phyloP scores from a whole-genome alignment of 2,329 filamentous ascomycete genomes.

The Aspergillus clavatus region DNA sequence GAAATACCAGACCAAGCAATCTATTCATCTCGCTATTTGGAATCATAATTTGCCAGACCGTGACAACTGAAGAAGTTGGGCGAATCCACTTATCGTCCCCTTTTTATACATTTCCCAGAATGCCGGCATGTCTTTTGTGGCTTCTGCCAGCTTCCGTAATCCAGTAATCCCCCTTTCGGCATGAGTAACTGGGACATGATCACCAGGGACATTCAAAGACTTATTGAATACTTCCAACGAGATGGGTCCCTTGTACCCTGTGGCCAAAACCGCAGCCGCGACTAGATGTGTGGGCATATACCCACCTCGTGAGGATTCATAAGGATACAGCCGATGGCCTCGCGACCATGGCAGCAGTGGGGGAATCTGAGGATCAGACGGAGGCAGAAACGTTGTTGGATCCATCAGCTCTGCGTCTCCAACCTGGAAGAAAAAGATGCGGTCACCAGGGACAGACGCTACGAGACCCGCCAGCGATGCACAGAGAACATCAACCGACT shows the following conservation, averaged over 20 bases:
- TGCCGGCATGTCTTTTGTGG: constrained; percentile 13
- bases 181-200: constrained; percentile 19
- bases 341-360: constrained; percentile 30
- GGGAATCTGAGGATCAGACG: constrained; percentile 19
- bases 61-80: too few species aligned
- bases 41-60: too few species aligned
- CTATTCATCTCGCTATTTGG: too few species aligned
- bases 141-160: constrained; percentile 16
- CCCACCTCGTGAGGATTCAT: constrained; percentile 21
- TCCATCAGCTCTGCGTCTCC: constrained; percentile 29
- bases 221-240: constrained; percentile 33
- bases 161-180: constrained; percentile 21
- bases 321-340: constrained; percentile 27
- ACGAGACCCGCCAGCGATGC: constrained; percentile 23
- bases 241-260: constrained; percentile 28
- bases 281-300: constrained; percentile 33
- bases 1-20: too few species aligned
- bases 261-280: constrained; percentile 27
- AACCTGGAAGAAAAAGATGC: constrained; percentile 32
- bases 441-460: constrained; percentile 25
- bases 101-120: constrained; percentile 20
- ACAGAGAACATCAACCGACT: constrained; percentile 23
- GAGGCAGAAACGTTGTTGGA: constrained; percentile 18
- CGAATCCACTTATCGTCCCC: background rate
- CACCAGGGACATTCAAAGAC: constrained; percentile 21